Evolutionary conservation across 225 moss, liverwort and hornwort species (phyloP).

Genomic region (Straminergon stramineum): DNA sequence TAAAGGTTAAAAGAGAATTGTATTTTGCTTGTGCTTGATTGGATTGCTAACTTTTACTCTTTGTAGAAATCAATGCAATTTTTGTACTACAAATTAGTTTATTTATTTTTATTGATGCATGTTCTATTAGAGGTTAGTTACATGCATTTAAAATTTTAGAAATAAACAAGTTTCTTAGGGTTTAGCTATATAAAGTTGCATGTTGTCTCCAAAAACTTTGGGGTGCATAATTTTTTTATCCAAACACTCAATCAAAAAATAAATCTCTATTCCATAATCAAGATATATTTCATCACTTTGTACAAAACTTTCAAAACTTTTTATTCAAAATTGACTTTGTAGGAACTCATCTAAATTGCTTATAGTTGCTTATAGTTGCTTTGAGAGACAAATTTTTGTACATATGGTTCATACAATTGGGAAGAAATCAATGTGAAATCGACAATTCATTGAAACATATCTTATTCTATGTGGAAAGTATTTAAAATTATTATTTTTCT

Average conservation of each 20-base stretch:
- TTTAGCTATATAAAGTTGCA: neutral
- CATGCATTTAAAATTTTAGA: neutral
- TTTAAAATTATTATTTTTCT: neutral
- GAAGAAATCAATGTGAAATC: neutral
- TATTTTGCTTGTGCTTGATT: too few species aligned
- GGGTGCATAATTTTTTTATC: neutral
- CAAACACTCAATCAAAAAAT: neutral
- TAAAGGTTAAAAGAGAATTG: too few species aligned
- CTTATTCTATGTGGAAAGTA: neutral
- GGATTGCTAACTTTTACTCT: too few species aligned
- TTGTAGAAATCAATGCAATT: neutral
- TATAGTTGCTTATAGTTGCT: neutral
- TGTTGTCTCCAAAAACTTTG: fast-evolving
- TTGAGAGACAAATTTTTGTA: neutral
- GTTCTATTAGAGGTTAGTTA: neutral
- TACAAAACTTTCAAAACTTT: neutral
- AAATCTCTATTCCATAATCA: neutral
- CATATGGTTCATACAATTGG: neutral
- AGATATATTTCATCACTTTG: neutral
- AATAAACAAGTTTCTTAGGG: neutral
- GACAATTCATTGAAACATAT: neutral
- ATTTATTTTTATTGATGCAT: neutral
- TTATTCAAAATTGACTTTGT: neutral
- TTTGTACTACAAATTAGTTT: neutral
- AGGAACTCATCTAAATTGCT: neutral